Percentiles rank a stretch among this genome's conserved stretches.
Evolutionary conservation across 139 green algal species (phyloP).

Genomic region (Raphidocelis subcapitata): DNA sequence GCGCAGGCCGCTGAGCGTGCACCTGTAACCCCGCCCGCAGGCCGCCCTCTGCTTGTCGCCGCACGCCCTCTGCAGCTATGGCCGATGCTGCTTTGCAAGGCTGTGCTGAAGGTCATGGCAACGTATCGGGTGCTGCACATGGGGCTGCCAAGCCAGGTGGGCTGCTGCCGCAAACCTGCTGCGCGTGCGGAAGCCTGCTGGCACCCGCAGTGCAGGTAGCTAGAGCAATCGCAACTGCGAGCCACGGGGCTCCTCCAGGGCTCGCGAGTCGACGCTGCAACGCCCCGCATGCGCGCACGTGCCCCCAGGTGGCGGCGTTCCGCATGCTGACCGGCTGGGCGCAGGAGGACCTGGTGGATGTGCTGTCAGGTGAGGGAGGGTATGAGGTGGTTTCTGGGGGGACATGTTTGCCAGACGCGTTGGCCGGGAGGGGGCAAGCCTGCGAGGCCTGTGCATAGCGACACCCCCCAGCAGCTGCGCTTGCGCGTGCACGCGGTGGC

Average conservation of each 20-base stretch:
- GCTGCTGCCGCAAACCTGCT: no score
- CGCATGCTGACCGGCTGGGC: conserved; percentile 74
- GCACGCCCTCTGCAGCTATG: conserved; percentile 71
- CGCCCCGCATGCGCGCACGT: no score
- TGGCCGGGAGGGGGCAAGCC: neutral
- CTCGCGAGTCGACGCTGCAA: no score
- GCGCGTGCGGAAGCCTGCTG: no score
- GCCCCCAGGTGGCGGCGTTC: conserved; percentile 55
- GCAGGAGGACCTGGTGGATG: conserved; percentile 62
- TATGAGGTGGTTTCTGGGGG: neutral
- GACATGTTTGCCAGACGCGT: neutral
- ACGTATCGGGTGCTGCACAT: conserved; percentile 46
- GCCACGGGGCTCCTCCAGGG: neutral
- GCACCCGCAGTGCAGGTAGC: neutral
- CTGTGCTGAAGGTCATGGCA: conserved; percentile 71
- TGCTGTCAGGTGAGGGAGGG: conserved; percentile 27
- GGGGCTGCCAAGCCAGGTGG: conserved; percentile 49
- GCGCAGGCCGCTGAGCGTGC: neutral
- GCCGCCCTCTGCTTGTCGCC: conserved; percentile 60
- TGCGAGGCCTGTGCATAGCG: neutral
- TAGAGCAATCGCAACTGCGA: neutral
- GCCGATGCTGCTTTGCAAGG: conserved; percentile 79
- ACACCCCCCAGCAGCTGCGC: no score
- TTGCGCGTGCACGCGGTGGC: no score
- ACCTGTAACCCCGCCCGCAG: neutral